Evolutionary conservation across 768 basidiomycete species (phyloP).

Genomic region (Suillus weaverae): DNA sequence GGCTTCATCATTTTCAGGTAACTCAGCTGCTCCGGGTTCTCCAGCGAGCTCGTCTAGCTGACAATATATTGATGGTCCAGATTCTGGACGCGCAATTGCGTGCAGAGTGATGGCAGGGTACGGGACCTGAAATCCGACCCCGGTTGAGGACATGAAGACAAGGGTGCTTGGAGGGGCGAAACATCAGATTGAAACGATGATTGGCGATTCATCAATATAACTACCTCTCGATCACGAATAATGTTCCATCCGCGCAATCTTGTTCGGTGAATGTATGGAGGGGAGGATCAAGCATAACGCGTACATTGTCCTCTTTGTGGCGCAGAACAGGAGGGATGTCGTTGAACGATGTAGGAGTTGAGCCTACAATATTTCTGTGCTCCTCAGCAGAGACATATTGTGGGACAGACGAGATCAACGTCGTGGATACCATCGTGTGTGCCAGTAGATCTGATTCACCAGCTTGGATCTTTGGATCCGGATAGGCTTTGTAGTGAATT

Average conservation of each 20-base stretch:
- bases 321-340: constrained; percentile 84
- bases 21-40: constrained; percentile 37
- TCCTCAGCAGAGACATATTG: constrained; percentile 1
- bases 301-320: constrained; percentile 71
- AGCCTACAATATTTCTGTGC: constrained; percentile 41
- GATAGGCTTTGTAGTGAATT: not conserved
- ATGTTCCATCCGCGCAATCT: constrained; percentile 58
- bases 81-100: constrained; percentile 76
- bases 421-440: not conserved
- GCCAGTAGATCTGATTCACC: not conserved
- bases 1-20: constrained; percentile 38
- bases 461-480: not conserved
- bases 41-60: constrained; percentile 77
- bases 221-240: constrained; percentile 88
- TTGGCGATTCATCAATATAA: constrained; percentile 15
- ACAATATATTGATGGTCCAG: constrained; percentile 81
- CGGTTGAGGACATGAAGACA: constrained; percentile 70
- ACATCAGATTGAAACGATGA: constrained; percentile 3
- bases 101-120: constrained; percentile 93
- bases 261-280: constrained; percentile 56
- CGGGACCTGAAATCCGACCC: constrained; percentile 77
- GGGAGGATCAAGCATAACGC: constrained; percentile 67
- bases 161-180: constrained; percentile 52
- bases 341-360: constrained; percentile 81
- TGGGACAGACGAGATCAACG: not conserved